Percentiles rank a stretch among this genome's conserved stretches.
These are phyloP conservation scores for Microthyrium microscopicum DNA, from an alignment of 2,329 filamentous ascomycete species.

Conservation along the genomic window DNA sequence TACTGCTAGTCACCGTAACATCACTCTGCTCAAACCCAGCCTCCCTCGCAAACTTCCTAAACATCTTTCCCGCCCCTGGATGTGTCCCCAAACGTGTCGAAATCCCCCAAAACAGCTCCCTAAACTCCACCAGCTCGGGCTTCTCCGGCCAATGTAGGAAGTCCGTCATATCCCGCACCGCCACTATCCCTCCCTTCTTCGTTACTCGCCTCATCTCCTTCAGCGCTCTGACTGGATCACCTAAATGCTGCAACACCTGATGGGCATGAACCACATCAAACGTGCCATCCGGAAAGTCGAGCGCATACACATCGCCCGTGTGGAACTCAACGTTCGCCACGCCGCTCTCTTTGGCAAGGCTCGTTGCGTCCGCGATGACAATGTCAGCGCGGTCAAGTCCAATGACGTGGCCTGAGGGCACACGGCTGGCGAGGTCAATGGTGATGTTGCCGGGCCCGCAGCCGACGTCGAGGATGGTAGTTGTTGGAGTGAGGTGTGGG, in stretches of 20 bases:
- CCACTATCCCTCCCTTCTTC: conserved; percentile 37
- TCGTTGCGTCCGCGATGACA: conserved; percentile 24
- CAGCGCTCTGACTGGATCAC: conserved; percentile 32
- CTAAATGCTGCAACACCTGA: conserved; percentile 40
- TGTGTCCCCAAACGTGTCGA: no score
- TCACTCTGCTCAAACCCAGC: no score
- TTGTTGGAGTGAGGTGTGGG: conserved; percentile 4
- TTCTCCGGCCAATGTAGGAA: no score
- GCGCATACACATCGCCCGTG: conserved; percentile 23
- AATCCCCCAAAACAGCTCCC: no score
- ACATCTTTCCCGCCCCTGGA: no score
- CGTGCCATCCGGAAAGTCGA: conserved; percentile 26
- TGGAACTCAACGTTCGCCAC: conserved; percentile 16
- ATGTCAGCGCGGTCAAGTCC: conserved; percentile 28
- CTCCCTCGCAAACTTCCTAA: no score
- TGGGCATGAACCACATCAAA: conserved; percentile 46
- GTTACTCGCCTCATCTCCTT: conserved; percentile 37
- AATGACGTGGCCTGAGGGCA: conserved; percentile 27
- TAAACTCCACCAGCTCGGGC: no score
- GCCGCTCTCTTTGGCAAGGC: conserved; percentile 12
- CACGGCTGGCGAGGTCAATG: conserved; percentile 24
- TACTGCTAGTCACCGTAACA: no score
- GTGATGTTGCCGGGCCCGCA: conserved; percentile 32
- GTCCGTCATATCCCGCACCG: no score
- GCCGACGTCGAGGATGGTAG: conserved; percentile 29